Conservation (phyloP, 805 yeast genomes). For the Ogataea populi-albae region DNA sequence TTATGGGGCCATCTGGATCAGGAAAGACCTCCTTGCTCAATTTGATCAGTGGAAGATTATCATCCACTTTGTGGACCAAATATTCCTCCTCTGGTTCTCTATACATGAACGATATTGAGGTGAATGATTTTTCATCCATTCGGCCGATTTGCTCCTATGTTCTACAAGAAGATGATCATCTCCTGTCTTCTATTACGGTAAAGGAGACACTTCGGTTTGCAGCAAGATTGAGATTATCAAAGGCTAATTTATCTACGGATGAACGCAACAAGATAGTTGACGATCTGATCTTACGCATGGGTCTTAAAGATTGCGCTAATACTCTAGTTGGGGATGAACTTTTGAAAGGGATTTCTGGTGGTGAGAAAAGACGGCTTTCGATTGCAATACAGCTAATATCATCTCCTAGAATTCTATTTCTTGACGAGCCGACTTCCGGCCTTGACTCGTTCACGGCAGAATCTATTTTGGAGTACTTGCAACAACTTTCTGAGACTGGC, state of each 20-base stretch:
- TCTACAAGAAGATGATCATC: slow-evolving; percentile 74
- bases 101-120: slow-evolving; percentile 37
- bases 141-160: slow-evolving; percentile 66
- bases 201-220: slow-evolving; percentile 72
- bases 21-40: slow-evolving; percentile 72
- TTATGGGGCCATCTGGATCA: slow-evolving; percentile 80
- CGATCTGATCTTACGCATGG: slow-evolving; percentile 61
- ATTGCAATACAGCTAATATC: slow-evolving; percentile 76
- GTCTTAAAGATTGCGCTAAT: slow-evolving; percentile 73
- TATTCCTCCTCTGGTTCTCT: slow-evolving; percentile 41
- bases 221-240: slow-evolving; percentile 63
- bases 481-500: slow-evolving; percentile 53
- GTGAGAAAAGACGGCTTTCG: slow-evolving; percentile 79
- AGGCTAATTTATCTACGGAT: slow-evolving; percentile 29
- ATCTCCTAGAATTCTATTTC: slow-evolving; percentile 64
- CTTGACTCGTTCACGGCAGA: slow-evolving; percentile 77
- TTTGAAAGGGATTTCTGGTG: slow-evolving; percentile 67
- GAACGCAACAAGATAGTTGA: slow-evolving; percentile 50
- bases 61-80: slow-evolving; percentile 28
- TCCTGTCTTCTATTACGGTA: slow-evolving; percentile 71
- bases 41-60: slow-evolving; percentile 57
- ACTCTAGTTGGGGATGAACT: slow-evolving; percentile 62
- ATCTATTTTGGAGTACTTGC: slow-evolving; percentile 59
- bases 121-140: slow-evolving; percentile 29
- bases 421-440: slow-evolving; percentile 92